A percentile compares a stretch with the other conserved stretches of the same genome.
Evolutionary conservation across 306 rosid genomes (phyloP).

Genomic region (Castanea sativa): DNA sequence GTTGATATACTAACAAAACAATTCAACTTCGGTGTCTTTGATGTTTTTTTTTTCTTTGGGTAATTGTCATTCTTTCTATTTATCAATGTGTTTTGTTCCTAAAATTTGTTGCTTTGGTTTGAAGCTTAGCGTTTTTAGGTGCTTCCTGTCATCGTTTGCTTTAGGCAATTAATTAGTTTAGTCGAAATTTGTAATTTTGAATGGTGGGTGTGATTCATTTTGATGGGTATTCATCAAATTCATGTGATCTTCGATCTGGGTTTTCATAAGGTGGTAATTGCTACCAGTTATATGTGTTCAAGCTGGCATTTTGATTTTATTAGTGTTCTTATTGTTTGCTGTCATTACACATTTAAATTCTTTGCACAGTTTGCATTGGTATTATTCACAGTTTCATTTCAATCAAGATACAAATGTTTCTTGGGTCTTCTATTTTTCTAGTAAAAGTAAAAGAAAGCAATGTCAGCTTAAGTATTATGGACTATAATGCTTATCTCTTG

Average conservation of each 20-base stretch:
- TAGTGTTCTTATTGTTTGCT: not conserved
- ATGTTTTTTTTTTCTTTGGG: not conserved
- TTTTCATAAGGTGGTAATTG: slow-evolving; percentile 7
- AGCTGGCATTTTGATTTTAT: not conserved
- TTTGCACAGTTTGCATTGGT: slow-evolving; percentile 9
- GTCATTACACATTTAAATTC: not conserved
- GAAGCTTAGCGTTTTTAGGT: slow-evolving; percentile 10
- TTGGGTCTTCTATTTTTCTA: slow-evolving; percentile 14
- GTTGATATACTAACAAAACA: not conserved
- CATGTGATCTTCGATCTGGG: slow-evolving; percentile 5
- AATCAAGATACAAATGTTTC: not conserved
- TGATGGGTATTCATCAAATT: not conserved
- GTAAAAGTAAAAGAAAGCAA: not conserved
- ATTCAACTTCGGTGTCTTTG: not conserved
- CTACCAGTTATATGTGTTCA: not conserved
- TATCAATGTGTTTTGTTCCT: slow-evolving; percentile 3
- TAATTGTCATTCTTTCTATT: not conserved
- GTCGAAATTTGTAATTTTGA: slow-evolving; percentile 19
- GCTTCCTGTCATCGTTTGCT: slow-evolving; percentile 22
- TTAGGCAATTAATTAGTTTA: not conserved
- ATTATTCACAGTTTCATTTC: not conserved
- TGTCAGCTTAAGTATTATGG: not conserved
- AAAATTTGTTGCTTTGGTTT: slow-evolving; percentile 6
- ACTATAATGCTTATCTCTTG: slow-evolving; percentile 12
- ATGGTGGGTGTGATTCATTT: slow-evolving; percentile 6